Percentiles rank a stretch among this genome's conserved stretches.
Evolutionary conservation across 2,329 filamentous ascomycete genomes (phyloP).

Genomic region (Cordyceps cicadae): DNA sequence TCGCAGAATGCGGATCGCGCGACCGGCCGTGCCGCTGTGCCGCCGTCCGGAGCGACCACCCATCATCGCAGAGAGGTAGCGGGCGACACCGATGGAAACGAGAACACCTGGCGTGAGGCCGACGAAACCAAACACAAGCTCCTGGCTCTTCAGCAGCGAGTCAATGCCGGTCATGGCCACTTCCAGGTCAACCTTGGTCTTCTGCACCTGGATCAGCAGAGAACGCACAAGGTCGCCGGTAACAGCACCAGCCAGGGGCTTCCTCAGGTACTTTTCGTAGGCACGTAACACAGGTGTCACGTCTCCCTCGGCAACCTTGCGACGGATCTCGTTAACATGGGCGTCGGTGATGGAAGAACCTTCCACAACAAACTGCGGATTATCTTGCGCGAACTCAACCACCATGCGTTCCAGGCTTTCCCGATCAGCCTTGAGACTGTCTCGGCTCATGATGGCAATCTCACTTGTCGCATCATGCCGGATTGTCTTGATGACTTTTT

Average conservation of each 20-base stretch:
- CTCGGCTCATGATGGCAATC: conserved; percentile 92
- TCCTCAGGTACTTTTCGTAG: conserved; percentile 81
- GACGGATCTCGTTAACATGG: conserved; percentile 65
- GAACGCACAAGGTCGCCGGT: conserved; percentile 82
- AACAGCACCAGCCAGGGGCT: conserved; percentile 73
- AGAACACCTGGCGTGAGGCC: conserved; percentile 89
- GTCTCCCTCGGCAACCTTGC: conserved; percentile 82
- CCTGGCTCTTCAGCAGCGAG: conserved; percentile 86
- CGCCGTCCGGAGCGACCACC: conserved; percentile 62
- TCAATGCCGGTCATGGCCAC: conserved; percentile 95
- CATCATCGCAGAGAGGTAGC: conserved; percentile 63
- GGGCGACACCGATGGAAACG: conserved; percentile 65
- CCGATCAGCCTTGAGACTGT: conserved; percentile 81
- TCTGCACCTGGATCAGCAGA: conserved; percentile 91
- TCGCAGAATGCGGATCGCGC: conserved; percentile 68
- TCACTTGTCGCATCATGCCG: conserved; percentile 87
- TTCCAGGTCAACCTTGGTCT: conserved; percentile 97
- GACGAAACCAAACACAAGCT: conserved; percentile 95
- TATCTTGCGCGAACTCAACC: conserved; percentile 85
- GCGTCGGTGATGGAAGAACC: conserved; percentile 49
- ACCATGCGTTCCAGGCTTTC: conserved; percentile 96
- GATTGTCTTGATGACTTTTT: conserved; percentile 82
- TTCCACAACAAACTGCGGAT: conserved; percentile 53
- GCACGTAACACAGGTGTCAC: conserved; percentile 84
- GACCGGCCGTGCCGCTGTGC: conserved; percentile 56